Evolutionary conservation across 2,329 filamentous ascomycete genomes (phyloP).

Genomic region (Pseudophaeomoniella oleicola): DNA sequence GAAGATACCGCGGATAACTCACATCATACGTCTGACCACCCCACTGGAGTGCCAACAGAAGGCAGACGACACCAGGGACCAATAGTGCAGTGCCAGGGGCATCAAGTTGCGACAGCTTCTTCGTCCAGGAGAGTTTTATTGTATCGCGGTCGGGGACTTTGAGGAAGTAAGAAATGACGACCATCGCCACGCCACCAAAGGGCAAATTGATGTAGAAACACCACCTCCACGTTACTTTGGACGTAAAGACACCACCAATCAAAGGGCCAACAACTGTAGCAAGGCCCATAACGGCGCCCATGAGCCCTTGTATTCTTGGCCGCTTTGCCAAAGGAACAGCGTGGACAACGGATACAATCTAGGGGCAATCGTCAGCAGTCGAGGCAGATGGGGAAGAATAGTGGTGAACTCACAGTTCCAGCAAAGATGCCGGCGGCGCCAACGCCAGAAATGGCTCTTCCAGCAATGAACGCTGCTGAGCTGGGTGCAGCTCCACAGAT

Average conservation of each 20-base stretch:
- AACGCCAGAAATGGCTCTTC: slow-evolving; percentile 18
- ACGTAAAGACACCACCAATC: slow-evolving; percentile 32
- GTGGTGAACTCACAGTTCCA: slow-evolving; percentile 17
- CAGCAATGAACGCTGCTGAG: slow-evolving; percentile 17
- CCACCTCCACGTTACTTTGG: slow-evolving; percentile 46
- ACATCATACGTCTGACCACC: slow-evolving; percentile 15
- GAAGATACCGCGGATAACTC: slow-evolving; percentile 6
- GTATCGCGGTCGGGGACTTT: slow-evolving; percentile 6
- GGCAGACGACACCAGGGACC: slow-evolving; percentile 42
- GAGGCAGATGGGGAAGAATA: slow-evolving; percentile 14
- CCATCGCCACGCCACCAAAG: slow-evolving; percentile 21
- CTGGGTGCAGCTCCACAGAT: slow-evolving; percentile 22
- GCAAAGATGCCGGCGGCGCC: slow-evolving; percentile 21
- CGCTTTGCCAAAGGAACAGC: slow-evolving; percentile 7
- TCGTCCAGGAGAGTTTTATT: not conserved
- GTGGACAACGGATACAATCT: slow-evolving; percentile 5
- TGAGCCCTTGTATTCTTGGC: slow-evolving; percentile 8
- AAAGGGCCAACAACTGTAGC: slow-evolving; percentile 7
- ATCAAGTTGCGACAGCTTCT: not conserved
- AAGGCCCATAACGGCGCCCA: slow-evolving; percentile 5
- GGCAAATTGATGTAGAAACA: slow-evolving; percentile 22
- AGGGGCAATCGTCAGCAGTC: too few relatives aligned
- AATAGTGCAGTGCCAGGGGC: slow-evolving; percentile 42
- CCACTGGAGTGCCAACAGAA: slow-evolving; percentile 51
- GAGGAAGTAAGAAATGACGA: slow-evolving; percentile 1